A percentile compares a stretch with the other conserved stretches of the same genome.
These are phyloP conservation scores for Diacronema lutheri DNA, from an alignment of 78 protist species.

Conservation along the genomic window DNA sequence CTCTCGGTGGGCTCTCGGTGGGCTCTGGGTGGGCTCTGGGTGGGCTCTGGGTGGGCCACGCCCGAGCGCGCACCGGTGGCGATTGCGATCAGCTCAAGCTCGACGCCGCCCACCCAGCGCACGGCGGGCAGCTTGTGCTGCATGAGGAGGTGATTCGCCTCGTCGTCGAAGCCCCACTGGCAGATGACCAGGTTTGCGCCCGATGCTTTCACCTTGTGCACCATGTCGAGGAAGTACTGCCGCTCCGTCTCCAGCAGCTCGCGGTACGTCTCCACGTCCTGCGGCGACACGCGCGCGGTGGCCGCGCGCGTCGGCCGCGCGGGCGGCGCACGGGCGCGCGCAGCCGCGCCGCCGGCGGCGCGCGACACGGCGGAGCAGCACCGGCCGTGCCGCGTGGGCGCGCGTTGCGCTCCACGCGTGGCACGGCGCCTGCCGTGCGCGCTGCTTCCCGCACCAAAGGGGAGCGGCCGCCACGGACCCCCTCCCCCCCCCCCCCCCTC, in stretches of 20 bases:
- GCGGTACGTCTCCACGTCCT: slow-evolving; percentile 77
- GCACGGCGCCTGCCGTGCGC: no score
- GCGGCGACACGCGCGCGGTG: slow-evolving; percentile 5
- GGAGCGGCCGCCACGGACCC: no score
- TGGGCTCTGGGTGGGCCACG: no score
- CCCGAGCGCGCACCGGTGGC: slow-evolving; percentile 90
- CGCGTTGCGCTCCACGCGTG: no score
- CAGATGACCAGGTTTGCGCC: slow-evolving; percentile 95
- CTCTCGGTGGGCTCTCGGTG: no score
- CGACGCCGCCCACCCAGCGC: slow-evolving; percentile 99
- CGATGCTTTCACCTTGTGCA: slow-evolving; percentile 77
- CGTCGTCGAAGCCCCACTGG: slow-evolving; percentile 99
- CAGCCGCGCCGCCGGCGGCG: background rate
- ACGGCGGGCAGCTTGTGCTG: slow-evolving; percentile 94
- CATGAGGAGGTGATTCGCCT: slow-evolving; percentile 98
- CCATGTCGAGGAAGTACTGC: slow-evolving; percentile 84
- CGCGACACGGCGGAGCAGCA: no score
- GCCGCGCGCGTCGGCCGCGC: background rate
- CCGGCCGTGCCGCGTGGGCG: no score
- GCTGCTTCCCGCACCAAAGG: no score
- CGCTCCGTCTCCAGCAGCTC: slow-evolving; percentile 82
- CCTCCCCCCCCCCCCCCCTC: no score
- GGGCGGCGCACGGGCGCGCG: background rate
- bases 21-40: no score
- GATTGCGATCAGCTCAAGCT: slow-evolving; percentile 98